phyloP scores from a whole-genome alignment of 2,329 filamentous ascomycete species.

The Verticillium nonalfalfae region DNA sequence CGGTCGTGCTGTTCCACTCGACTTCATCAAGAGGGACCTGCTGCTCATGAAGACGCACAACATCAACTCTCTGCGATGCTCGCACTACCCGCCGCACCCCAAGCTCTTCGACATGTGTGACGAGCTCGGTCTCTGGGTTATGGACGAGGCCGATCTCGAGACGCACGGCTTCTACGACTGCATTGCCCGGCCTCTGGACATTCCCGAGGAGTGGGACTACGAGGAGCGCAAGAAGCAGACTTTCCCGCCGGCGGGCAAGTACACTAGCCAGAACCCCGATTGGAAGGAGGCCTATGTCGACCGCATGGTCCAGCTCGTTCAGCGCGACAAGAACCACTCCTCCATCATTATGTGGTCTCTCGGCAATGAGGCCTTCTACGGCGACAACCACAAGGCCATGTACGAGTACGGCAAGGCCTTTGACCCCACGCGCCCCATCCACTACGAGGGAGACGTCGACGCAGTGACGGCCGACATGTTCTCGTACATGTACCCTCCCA shows the following conservation, averaged over 20 bases:
- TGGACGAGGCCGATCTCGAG: constrained; percentile 44
- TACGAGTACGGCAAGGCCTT: constrained; percentile 51
- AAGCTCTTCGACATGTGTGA: constrained; percentile 54
- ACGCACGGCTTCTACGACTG: constrained; percentile 49
- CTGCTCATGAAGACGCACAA: constrained; percentile 65
- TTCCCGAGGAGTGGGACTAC: constrained; percentile 51
- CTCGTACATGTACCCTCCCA: constrained; percentile 59
- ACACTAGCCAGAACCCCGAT: constrained; percentile 52
- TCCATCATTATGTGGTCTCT: constrained; percentile 69
- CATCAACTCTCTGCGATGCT: constrained; percentile 63
- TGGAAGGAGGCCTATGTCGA: constrained; percentile 64
- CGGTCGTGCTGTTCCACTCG: constrained; percentile 56
- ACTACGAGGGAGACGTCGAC: constrained; percentile 60
- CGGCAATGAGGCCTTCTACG: constrained; percentile 69
- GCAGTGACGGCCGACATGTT: constrained; percentile 59
- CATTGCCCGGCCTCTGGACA: constrained; percentile 41
- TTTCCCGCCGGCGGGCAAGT: constrained; percentile 47
- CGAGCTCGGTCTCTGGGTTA: constrained; percentile 59
- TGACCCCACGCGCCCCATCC: constrained; percentile 54
- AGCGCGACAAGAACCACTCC: constrained; percentile 64
- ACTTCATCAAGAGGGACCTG: constrained; percentile 56
- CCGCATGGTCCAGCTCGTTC: constrained; percentile 56
- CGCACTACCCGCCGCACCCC: constrained; percentile 61
- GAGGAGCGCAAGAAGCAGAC: constrained; percentile 54
- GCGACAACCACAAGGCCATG: constrained; percentile 62